A percentile compares a stretch with the other conserved stretches of the same genome.
Conservation (phyloP, 805 yeast species). For the Aciculoconidium aculeatum region DNA sequence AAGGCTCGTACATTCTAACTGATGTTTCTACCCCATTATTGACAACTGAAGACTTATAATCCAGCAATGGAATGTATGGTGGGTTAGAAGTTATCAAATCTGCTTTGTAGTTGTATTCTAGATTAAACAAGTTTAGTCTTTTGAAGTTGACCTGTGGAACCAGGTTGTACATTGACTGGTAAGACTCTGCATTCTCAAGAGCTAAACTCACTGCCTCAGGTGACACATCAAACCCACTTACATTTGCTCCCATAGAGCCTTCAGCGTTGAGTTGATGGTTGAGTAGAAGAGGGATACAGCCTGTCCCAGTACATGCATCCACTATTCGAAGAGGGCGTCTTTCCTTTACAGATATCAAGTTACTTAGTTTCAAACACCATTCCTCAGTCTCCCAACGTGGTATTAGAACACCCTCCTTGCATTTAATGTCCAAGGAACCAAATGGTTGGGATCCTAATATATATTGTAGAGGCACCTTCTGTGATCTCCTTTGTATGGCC, state of each 20-base stretch:
- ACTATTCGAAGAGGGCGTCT: slow-evolving; percentile 27
- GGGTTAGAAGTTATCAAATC: slow-evolving; percentile 81
- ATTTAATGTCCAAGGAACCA: slow-evolving; percentile 56
- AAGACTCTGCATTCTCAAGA: slow-evolving; percentile 29
- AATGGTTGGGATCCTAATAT: slow-evolving; percentile 85
- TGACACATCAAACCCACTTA: slow-evolving; percentile 55
- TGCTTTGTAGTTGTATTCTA: slow-evolving; percentile 9
- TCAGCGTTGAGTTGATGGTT: slow-evolving; percentile 14
- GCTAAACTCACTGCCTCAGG: slow-evolving; percentile 48
- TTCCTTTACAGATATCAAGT: slow-evolving; percentile 1
- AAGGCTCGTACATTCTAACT: slow-evolving; percentile 71
- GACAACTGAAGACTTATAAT: slow-evolving; percentile 30
- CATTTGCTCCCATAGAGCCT: slow-evolving; percentile 7
- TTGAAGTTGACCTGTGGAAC: slow-evolving; percentile 1
- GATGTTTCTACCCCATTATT: slow-evolving; percentile 50
- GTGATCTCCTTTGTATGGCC: slow-evolving; percentile 52
- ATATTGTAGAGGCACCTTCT: slow-evolving; percentile 73
- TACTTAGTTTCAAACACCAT: slow-evolving; percentile 54
- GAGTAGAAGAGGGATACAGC: slow-evolving; percentile 69
- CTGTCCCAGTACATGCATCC: slow-evolving; percentile 86
- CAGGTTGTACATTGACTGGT: slow-evolving; percentile 3
- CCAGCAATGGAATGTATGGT: slow-evolving; percentile 64
- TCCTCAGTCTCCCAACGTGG: slow-evolving; percentile 97
- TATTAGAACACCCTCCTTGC: slow-evolving; percentile 65
- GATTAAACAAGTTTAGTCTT: slow-evolving; percentile 1